These are phyloP conservation scores for Trichoderma virens DNA, from an alignment of 495 filamentous ascomycete species.

Conservation along the genomic window DNA sequence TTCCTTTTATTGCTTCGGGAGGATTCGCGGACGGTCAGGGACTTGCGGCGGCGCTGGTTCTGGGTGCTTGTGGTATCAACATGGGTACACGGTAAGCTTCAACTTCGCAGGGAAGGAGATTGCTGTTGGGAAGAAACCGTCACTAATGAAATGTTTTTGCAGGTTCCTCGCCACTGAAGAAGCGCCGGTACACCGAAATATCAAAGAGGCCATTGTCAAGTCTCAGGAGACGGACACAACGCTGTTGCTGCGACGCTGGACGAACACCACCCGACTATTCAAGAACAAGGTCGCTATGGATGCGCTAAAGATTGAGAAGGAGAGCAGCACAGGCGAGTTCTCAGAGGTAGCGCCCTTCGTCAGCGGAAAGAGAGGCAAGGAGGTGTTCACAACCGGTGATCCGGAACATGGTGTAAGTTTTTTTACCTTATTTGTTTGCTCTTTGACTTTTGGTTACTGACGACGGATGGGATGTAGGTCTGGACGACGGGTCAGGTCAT, in stretches of 20 bases:
- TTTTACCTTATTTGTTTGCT: slow-evolving; percentile 10
- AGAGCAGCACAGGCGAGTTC: slow-evolving; percentile 84
- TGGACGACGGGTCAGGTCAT: slow-evolving; percentile 62
- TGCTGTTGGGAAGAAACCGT: no score
- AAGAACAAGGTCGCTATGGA: slow-evolving; percentile 80
- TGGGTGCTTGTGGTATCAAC: slow-evolving; percentile 93
- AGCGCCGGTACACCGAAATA: slow-evolving; percentile 83
- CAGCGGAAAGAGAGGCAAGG: slow-evolving; percentile 80
- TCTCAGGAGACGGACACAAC: slow-evolving; percentile 87
- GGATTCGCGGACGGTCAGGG: slow-evolving; percentile 95
- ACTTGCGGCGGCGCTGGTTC: slow-evolving; percentile 79
- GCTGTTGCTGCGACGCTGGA: slow-evolving; percentile 83
- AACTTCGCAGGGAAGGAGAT: no score
- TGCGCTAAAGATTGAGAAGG: slow-evolving; percentile 72
- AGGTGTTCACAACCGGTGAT: slow-evolving; percentile 92
- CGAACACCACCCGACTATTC: slow-evolving; percentile 83
- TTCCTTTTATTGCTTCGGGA: slow-evolving; percentile 92
- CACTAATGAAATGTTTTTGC: no score
- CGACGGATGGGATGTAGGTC: slow-evolving; percentile 36
- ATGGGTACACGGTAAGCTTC: slow-evolving; percentile 95
- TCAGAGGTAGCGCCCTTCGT: slow-evolving; percentile 83
- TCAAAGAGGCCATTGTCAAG: slow-evolving; percentile 87
- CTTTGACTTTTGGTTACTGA: not conserved
- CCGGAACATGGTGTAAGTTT: slow-evolving; percentile 75
- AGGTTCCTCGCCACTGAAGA: slow-evolving; percentile 92